Percentiles rank a stretch among this genome's conserved stretches.
These are phyloP conservation scores for Tylopilus felleus DNA, from an alignment of 768 basidiomycete species.

Conservation along the genomic window DNA sequence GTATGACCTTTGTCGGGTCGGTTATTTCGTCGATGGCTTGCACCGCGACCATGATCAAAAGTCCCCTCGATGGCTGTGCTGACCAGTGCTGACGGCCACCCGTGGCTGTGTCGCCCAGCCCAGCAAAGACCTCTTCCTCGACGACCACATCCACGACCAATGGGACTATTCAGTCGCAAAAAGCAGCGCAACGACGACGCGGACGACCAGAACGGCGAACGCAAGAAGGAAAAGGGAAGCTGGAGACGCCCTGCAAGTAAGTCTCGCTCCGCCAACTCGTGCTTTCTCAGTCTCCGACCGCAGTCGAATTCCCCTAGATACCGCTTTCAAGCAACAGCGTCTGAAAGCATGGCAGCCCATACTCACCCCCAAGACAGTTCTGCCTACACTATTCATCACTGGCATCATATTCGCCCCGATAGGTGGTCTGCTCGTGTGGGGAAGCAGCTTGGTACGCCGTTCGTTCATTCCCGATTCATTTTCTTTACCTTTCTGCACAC, in stretches of 20 bases:
- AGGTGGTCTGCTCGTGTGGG: conserved; percentile 94
- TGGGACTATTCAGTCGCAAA: conserved; percentile 62
- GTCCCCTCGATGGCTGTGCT: conserved; percentile 4
- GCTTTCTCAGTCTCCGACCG: conserved; percentile 11
- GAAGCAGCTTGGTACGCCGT: conserved; percentile 57
- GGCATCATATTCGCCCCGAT: conserved; percentile 95
- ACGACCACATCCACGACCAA: conserved; percentile 27
- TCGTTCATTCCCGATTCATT: conserved; percentile 24
- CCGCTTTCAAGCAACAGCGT: conserved; percentile 98
- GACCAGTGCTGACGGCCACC: conserved; percentile 2
- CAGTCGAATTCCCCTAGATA: conserved; percentile 57
- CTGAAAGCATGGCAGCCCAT: conserved; percentile 99
- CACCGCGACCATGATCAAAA: conserved; percentile 48
- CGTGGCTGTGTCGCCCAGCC: conserved; percentile 12
- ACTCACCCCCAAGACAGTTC: conserved; percentile 93
- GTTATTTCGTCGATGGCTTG: conserved; percentile 45
- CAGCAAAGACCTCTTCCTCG: neutral
- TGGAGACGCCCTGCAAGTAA: conserved; percentile 81
- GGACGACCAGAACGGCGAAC: conserved; percentile 43
- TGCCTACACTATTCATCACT: conserved; percentile 94
- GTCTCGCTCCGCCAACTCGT: conserved; percentile 28
- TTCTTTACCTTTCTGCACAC: conserved; percentile 1
- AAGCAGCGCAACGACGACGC: conserved; percentile 33
- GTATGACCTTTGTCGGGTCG: conserved; percentile 48
- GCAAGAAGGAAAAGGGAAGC: conserved; percentile 79